phyloP scores from a whole-genome alignment of 108 stramenopile genomes.

The Chaetoceros tenuissimus region DNA sequence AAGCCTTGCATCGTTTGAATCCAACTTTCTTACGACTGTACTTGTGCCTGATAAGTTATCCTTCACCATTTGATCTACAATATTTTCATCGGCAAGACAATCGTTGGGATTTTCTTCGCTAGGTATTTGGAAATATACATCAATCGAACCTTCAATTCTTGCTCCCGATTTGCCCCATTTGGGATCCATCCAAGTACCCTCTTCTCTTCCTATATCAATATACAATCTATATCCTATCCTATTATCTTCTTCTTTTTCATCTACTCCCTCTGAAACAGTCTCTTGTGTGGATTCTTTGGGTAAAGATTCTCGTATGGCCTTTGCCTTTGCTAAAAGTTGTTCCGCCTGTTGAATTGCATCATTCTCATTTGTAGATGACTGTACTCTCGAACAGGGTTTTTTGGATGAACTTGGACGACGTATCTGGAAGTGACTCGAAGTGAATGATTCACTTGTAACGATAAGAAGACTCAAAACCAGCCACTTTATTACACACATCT shows the following conservation, averaged over 20 bases:
- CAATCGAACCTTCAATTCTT: constrained; percentile 52
- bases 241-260: background rate
- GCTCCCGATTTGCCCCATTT: constrained; percentile 68
- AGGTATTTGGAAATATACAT: constrained; percentile 31
- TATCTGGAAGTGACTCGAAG: too few relatives aligned
- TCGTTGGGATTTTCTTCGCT: background rate
- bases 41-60: constrained; percentile 30
- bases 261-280: background rate
- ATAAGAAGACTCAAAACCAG: too few relatives aligned
- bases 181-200: constrained; percentile 79
- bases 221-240: constrained; percentile 42
- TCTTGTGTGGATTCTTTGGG: background rate
- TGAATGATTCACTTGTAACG: too few relatives aligned
- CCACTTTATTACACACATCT: too few relatives aligned
- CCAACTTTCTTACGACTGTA: constrained; percentile 21
- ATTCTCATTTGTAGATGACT: too few relatives aligned
- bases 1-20: constrained; percentile 39
- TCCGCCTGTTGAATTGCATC: too few relatives aligned
- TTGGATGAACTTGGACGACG: too few relatives aligned
- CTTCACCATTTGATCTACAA: constrained; percentile 31
- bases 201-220: constrained; percentile 61
- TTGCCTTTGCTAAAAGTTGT: background rate
- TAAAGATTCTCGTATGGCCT: background rate
- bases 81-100: constrained; percentile 12
- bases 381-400: too few relatives aligned